Evolutionary conservation across 176 grass and related monocot genomes (phyloP).

Genomic region (Melocanna baccifera): DNA sequence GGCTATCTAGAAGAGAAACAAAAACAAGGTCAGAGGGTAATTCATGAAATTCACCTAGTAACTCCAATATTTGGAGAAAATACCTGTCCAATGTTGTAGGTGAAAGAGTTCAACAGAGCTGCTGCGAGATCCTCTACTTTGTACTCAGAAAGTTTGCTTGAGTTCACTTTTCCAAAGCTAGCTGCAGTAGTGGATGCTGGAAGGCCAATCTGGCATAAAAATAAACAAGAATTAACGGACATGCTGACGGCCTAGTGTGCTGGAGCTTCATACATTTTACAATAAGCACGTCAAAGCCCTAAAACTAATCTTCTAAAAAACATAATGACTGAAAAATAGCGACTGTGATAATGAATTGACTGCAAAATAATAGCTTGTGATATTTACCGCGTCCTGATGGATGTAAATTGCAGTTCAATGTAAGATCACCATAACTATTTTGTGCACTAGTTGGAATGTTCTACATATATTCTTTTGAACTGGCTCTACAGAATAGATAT

Average conservation of each 20-base stretch:
- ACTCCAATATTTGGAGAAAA: conserved; percentile 7
- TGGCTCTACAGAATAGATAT: background rate
- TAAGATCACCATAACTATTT: background rate
- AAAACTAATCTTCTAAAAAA: conserved; percentile 6
- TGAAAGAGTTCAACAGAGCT: conserved; percentile 89
- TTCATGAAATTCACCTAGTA: background rate
- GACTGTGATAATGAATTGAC: background rate
- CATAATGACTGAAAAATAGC: background rate
- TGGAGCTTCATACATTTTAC: background rate
- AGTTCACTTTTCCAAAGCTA: conserved; percentile 93
- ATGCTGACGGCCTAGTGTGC: background rate
- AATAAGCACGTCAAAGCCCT: background rate
- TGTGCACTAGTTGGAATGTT: background rate
- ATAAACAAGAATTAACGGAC: conserved; percentile 29
- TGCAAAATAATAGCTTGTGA: background rate
- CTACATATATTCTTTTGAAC: background rate
- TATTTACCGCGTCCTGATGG: background rate
- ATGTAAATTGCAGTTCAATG: background rate
- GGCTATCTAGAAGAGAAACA: conserved; percentile 69
- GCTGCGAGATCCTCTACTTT: conserved; percentile 88
- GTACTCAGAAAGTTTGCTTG: conserved; percentile 87
- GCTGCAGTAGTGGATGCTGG: conserved; percentile 92
- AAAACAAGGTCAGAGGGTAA: background rate
- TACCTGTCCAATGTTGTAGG: conserved; percentile 97
- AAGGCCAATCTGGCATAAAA: conserved; percentile 71